Evolutionary conservation across 768 basidiomycete species (phyloP), one percentile per base, ranked within the genome.

Genomic region (Dentipellis sp.): DNA sequence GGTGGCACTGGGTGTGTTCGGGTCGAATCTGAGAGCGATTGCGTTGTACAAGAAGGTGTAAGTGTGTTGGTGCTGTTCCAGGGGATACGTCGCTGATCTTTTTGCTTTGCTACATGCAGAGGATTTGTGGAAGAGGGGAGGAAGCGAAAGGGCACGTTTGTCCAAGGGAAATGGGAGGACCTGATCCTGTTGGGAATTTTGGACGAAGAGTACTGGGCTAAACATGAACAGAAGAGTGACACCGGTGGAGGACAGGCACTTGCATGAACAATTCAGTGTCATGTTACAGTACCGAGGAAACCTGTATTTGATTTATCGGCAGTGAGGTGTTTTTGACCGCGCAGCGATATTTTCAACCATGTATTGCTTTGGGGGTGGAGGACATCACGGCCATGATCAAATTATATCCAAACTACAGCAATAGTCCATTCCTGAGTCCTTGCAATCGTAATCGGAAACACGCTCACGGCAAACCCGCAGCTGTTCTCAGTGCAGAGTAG

Each of bases 401-500:
- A 29, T 29, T 3, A 6, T 3, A 29, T 29, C 6, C 6, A 29
- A 29, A 29, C 6, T 29, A 6, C 29, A 29, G 29, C 29, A 29
- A 29, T 3, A 29, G 29, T 29, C 29, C 29, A 29, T 29, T 29
- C 29, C 6, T n/a, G n/a, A 29, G 29, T 29, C 29, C 29, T 6
- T 3, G 29, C 29, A 29, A 29, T 29, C 29, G 29, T 29, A 6
- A 29, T 6, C 6, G 29, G 6, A 29, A 3, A 29, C 6, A 29
- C 42, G 50, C 16, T 58, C 47, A 66, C n/a, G n/a, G n/a, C n/a
- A 64, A 38, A 7, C 62, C 61, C 10, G 79, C 74, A 12, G 79
- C 69, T 19, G 67, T 59, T 60, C 74, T 71, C 54, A 86, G 66
- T 56, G 74, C 75, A 51, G 71, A 62, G 65, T 82, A 86, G 62